Evolutionary conservation across 2,329 filamentous ascomycete genomes (phyloP).

Genomic region (Nemania serpens): DNA sequence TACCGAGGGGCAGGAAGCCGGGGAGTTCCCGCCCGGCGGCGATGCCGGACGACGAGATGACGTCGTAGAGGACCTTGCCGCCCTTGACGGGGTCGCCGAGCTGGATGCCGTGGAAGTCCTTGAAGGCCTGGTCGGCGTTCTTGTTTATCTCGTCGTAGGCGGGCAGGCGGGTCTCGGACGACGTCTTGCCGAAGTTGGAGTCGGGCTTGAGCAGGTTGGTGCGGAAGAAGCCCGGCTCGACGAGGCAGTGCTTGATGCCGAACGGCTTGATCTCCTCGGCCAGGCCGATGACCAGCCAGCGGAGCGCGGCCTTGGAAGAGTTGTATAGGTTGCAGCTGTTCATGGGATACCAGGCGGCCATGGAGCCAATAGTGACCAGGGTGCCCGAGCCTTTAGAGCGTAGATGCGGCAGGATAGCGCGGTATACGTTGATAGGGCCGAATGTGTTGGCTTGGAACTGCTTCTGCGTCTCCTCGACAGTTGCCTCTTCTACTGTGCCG

Average conservation of each 20-base stretch:
- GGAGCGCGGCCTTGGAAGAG: constrained; percentile 44
- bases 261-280: constrained; percentile 41
- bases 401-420: constrained; percentile 45
- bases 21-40: constrained; percentile 35
- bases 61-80: constrained; percentile 40
- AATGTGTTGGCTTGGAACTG: constrained; percentile 46
- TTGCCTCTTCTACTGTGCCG: constrained; percentile 49
- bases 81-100: constrained; percentile 40
- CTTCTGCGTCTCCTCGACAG: constrained; percentile 29
- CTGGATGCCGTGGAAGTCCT: constrained; percentile 30
- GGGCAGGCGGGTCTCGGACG: constrained; percentile 2
- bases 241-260: constrained; percentile 41
- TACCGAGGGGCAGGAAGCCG: constrained; percentile 37
- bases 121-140: constrained; percentile 13
- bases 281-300: constrained; percentile 32
- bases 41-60: constrained; percentile 33
- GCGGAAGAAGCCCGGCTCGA: constrained; percentile 46
- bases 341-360: constrained; percentile 38
- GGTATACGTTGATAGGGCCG: constrained; percentile 44
- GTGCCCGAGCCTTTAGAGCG: constrained; percentile 40
- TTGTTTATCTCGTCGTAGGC: constrained; percentile 28
- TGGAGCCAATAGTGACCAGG: constrained; percentile 45
- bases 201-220: constrained; percentile 37
- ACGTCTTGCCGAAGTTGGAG: constrained; percentile 23
- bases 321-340: constrained; percentile 41